Percentiles rank a stretch among this genome's conserved stretches.
phyloP scores from a whole-genome alignment of 345 rosid species.

The Salix purpurea region DNA sequence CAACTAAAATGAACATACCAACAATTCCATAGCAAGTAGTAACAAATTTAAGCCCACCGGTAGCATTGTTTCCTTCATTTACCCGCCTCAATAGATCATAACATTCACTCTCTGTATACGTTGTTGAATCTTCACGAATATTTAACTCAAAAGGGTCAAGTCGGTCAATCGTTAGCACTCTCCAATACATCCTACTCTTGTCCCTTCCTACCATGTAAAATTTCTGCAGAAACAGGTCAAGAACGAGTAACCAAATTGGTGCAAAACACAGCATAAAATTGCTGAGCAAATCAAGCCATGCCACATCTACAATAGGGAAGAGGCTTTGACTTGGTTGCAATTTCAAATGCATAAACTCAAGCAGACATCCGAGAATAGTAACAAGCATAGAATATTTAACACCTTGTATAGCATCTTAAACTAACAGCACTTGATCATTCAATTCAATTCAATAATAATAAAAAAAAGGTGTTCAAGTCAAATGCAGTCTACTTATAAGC shows the following conservation, averaged over 20 bases:
- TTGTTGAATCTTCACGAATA: slow-evolving; percentile 74
- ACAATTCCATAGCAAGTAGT: slow-evolving; percentile 87
- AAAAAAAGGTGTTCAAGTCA: neutral
- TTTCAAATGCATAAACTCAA: neutral
- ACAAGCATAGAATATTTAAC: neutral
- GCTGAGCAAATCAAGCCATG: neutral
- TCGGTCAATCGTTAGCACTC: slow-evolving; percentile 77
- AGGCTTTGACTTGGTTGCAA: neutral
- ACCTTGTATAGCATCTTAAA: neutral
- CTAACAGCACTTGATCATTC: neutral
- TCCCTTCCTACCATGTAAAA: slow-evolving; percentile 84
- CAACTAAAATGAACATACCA: slow-evolving; percentile 48
- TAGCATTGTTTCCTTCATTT: slow-evolving; percentile 84
- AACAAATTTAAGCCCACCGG: slow-evolving; percentile 86
- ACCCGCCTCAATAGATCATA: slow-evolving; percentile 75
- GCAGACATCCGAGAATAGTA: neutral
- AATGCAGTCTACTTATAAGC: neutral
- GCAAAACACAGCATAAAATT: slow-evolving; percentile 1
- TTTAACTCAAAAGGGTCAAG: slow-evolving; percentile 67
- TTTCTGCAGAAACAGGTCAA: slow-evolving; percentile 32
- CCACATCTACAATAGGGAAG: neutral
- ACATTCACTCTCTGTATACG: slow-evolving; percentile 63
- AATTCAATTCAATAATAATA: neutral
- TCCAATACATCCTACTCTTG: slow-evolving; percentile 60
- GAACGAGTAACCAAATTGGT: no score